A percentile compares a stretch with the other conserved stretches of the same genome.
These are phyloP conservation scores for Fusarium veterinarium DNA, from an alignment of 2,329 filamentous ascomycete species.

Conservation along the genomic window DNA sequence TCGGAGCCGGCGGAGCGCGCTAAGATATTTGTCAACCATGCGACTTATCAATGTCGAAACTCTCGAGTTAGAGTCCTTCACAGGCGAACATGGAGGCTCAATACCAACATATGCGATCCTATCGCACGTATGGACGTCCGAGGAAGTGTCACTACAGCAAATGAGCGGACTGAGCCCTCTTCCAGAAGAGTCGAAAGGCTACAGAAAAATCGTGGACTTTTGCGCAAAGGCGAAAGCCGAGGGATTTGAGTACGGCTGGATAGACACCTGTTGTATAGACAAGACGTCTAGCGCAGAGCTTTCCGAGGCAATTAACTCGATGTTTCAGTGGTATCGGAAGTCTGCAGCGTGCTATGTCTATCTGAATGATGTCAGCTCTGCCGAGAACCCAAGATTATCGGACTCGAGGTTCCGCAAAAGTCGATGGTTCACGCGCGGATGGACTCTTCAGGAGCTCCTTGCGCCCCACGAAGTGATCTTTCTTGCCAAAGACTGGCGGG, in stretches of 20 bases:
- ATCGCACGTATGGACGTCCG: conserved; percentile 12
- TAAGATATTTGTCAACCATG: not conserved
- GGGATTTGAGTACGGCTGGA: conserved; percentile 21
- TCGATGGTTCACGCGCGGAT: conserved; percentile 14
- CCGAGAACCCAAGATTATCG: not conserved
- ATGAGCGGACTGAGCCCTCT: not conserved
- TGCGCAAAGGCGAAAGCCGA: conserved; percentile 7
- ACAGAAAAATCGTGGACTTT: conserved; percentile 15
- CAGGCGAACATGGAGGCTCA: not conserved
- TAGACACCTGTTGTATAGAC: conserved; percentile 23
- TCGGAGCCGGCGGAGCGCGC: not conserved
- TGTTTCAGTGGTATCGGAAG: conserved; percentile 13
- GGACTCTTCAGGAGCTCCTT: conserved; percentile 17
- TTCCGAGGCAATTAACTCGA: conserved; percentile 9
- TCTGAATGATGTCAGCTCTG: not conserved
- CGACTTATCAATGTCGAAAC: conserved; percentile 22
- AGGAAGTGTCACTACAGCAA: conserved; percentile 2
- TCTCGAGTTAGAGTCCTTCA: conserved; percentile 11
- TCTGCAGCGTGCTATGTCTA: conserved; percentile 16
- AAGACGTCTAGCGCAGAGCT: conserved; percentile 22
- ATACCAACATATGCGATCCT: conserved; percentile 14
- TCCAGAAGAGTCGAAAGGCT: not conserved
- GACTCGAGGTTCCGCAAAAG: conserved; percentile 4
- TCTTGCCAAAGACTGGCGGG: not conserved
- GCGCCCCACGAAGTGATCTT: conserved; percentile 20